A percentile compares a stretch with the other conserved stretches of the same genome.
Conservation (phyloP, 164 flowering plant genomes). For the Annona squamosa region DNA sequence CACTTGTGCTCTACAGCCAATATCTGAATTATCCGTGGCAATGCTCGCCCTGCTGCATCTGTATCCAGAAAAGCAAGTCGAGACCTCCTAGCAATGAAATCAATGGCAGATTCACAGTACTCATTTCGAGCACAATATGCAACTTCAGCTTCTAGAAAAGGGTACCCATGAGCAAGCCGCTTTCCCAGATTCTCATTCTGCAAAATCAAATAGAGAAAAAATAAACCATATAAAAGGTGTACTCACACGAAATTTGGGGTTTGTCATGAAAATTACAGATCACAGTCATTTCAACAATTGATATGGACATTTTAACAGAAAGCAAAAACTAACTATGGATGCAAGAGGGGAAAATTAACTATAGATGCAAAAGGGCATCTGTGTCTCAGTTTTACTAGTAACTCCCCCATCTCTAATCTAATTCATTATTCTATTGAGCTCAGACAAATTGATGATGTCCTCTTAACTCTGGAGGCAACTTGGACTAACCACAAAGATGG, state of each 20-base stretch:
- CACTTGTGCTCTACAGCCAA: conserved; percentile 77
- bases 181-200: conserved; percentile 90
- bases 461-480: no score
- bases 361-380: no score
- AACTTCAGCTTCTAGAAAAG: conserved; percentile 91
- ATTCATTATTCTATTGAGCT: no score
- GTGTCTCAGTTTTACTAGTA: no score
- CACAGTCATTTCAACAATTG: background rate
- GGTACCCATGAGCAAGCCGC: conserved; percentile 95
- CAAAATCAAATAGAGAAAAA: conserved; percentile 1
- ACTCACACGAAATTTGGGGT: background rate
- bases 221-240: background rate
- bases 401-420: no score
- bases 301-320: background rate
- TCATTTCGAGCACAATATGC: conserved; percentile 93
- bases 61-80: conserved; percentile 96
- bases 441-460: no score
- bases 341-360: no score
- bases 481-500: no score
- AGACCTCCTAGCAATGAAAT: conserved; percentile 86
- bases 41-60: conserved; percentile 78
- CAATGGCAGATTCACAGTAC: conserved; percentile 93
- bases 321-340: background rate
- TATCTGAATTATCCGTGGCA: conserved; percentile 76
- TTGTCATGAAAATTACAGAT: background rate